These are phyloP conservation scores for Paramyrothecium sp. DNA, from an alignment of 2,329 filamentous ascomycete genomes.

Conservation along the genomic window DNA sequence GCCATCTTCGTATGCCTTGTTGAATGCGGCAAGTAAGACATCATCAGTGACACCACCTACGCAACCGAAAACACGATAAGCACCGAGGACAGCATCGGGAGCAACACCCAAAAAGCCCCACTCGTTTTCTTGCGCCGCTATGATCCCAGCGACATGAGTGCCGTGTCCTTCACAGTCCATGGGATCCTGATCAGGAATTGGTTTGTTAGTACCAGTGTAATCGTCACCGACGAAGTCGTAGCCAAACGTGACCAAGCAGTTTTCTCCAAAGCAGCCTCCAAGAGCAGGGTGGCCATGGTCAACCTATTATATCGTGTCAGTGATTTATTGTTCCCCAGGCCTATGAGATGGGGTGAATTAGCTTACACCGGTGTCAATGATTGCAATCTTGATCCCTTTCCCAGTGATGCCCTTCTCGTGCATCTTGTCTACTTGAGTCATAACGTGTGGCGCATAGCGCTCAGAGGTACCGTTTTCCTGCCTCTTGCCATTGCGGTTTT, in stretches of 20 bases:
- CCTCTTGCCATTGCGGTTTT: neutral
- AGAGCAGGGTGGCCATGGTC: constrained; percentile 60
- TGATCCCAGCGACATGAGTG: constrained; percentile 19
- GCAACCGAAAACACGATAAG: constrained; percentile 53
- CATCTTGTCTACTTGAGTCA: constrained; percentile 6
- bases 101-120: constrained; percentile 52
- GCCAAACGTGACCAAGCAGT: constrained; percentile 32
- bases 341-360: no score
- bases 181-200: constrained; percentile 15
- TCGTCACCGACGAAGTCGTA: constrained; percentile 22
- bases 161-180: constrained; percentile 17
- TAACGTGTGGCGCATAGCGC: constrained; percentile 11
- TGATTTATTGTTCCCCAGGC: no score
- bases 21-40: constrained; percentile 51
- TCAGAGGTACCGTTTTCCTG: neutral
- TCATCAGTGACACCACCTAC: constrained; percentile 43
- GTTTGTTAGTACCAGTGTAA: constrained; percentile 11
- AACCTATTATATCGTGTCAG: constrained; percentile 27
- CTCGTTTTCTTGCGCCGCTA: constrained; percentile 20
- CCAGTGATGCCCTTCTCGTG: constrained; percentile 6
- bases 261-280: constrained; percentile 56
- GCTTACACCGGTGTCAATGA: constrained; percentile 10
- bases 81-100: constrained; percentile 48
- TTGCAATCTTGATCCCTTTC: constrained; percentile 4
- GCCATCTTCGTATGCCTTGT: constrained; percentile 52